Evolutionary conservation across 768 basidiomycete species (phyloP).

Genomic region (Sarcomyxa edulis): DNA sequence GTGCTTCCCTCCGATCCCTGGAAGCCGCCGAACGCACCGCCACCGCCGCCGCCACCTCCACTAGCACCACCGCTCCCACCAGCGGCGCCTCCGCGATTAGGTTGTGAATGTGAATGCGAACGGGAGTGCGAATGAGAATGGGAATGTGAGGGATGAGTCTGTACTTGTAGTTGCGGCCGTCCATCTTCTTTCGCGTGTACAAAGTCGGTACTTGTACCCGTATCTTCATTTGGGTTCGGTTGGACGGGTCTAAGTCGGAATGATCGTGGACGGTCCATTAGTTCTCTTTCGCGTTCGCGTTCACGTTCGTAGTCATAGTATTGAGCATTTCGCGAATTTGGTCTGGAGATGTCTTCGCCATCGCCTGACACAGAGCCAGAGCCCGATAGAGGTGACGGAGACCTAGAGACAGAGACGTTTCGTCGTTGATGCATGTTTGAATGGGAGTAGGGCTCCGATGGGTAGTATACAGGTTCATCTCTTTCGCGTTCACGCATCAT

Average conservation of each 20-base stretch:
- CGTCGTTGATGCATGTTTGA: too few relatives aligned
- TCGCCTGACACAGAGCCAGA: too few relatives aligned
- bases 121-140: conserved; percentile 12
- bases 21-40: conserved; percentile 23
- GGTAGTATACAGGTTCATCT: too few relatives aligned
- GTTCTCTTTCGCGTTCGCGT: conserved; percentile 22
- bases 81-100: conserved; percentile 12
- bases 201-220: conserved; percentile 45
- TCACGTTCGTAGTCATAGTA: conserved; percentile 33
- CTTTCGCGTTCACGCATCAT: conserved; percentile 29
- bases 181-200: conserved; percentile 54
- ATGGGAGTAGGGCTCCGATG: too few relatives aligned
- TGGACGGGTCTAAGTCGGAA: conserved; percentile 39
- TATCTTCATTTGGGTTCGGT: conserved; percentile 29
- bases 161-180: conserved; percentile 32
- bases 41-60: conserved; percentile 24
- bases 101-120: conserved; percentile 8
- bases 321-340: too few relatives aligned
- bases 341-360: too few relatives aligned
- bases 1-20: conserved; percentile 33
- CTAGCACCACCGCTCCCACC: conserved; percentile 7
- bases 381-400: too few relatives aligned
- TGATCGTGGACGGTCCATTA: conserved; percentile 20
- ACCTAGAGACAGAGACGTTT: too few relatives aligned
- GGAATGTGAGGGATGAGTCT: background rate